phyloP scores from a whole-genome alignment of 306 rosid genomes.

The Nissolia schottii region DNA sequence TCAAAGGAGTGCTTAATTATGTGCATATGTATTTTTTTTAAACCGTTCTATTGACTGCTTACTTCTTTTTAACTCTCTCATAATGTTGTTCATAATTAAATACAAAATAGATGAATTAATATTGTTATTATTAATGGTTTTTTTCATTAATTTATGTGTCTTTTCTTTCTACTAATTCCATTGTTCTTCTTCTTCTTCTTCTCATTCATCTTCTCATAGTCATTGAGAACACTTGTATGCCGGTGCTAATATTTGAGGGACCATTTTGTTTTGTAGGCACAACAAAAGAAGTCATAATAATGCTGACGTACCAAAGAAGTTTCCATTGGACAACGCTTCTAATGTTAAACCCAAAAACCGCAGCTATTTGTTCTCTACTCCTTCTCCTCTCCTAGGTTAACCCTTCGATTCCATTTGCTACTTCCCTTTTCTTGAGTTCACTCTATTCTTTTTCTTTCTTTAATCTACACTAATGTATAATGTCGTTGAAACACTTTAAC shows the following conservation, averaged over 20 bases:
- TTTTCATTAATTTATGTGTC: neutral
- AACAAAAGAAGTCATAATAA: neutral
- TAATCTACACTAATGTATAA: too few relatives aligned
- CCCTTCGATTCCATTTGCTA: neutral
- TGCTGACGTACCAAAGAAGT: slow-evolving; percentile 11
- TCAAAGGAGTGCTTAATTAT: too few relatives aligned
- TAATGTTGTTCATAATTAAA: neutral
- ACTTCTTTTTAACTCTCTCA: neutral
- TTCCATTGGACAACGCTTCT: neutral
- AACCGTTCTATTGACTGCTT: neutral
- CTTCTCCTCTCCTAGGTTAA: slow-evolving; percentile 54
- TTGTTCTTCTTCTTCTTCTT: neutral
- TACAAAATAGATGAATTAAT: neutral
- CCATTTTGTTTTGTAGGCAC: slow-evolving; percentile 34
- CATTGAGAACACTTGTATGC: too few relatives aligned
- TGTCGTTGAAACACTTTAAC: too few relatives aligned
- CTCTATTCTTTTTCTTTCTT: too few relatives aligned
- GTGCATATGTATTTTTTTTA: too few relatives aligned
- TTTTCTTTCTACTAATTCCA: too few relatives aligned
- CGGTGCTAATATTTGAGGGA: slow-evolving; percentile 11
- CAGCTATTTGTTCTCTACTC: slow-evolving; percentile 10
- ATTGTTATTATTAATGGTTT: neutral
- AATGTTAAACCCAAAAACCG: slow-evolving; percentile 5
- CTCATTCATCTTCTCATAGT: too few relatives aligned
- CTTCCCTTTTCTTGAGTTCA: neutral